Base-by-base conservation (phyloP, 169 alveolate genomes). In the Eimeria acervulina region DNA sequence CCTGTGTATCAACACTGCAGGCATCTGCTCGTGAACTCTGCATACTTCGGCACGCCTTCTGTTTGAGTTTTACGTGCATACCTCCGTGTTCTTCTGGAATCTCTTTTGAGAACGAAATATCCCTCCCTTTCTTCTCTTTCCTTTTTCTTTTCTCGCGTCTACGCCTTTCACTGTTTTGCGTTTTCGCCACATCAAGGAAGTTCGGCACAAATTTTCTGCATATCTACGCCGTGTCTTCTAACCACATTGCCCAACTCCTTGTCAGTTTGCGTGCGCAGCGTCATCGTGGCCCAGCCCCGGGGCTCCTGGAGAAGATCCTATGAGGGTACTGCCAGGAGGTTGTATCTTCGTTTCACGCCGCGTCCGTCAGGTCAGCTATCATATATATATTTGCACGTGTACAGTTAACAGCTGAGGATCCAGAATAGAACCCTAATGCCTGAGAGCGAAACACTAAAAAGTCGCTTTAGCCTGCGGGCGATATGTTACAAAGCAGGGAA, bases 241-340 rank as follows among this genome's bases (percentile, higher is more conserved):
- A 42, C 66, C 26, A 44, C n/a, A 12, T 6, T 78, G 33, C 38
- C 63, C 88, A 26, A 42, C 66, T 26, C 40, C 26, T 28, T 47
- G 66, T 78, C 36, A 44, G 36, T 5, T 36, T 42, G 88, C 33
- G 23, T 40, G 61, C 93, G 93, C 93, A 87, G 93, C 70, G 23
- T 90, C 87, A 52, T 59, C 89, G 33, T 61, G 96, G 72, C 42
- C 87, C 21, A 93, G 92, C 40, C 52, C 74, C 52, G 78, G 81
- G 31, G 89, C 44, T 72, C 63, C 88, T n/a, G 80, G 38, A 38
- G 88, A 93, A 2, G 93, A 80, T 10, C 92, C 93, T 6, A 51
- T 95, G 66, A 81, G 74, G 52, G 95, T 95, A 8, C 52, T 85
- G 76, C 93, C 97, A 13, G 92, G 87, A 17, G 97, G 97, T 10